Conservation (phyloP, 2,329 filamentous ascomycete species). For the Myotisia sp. region DNA sequence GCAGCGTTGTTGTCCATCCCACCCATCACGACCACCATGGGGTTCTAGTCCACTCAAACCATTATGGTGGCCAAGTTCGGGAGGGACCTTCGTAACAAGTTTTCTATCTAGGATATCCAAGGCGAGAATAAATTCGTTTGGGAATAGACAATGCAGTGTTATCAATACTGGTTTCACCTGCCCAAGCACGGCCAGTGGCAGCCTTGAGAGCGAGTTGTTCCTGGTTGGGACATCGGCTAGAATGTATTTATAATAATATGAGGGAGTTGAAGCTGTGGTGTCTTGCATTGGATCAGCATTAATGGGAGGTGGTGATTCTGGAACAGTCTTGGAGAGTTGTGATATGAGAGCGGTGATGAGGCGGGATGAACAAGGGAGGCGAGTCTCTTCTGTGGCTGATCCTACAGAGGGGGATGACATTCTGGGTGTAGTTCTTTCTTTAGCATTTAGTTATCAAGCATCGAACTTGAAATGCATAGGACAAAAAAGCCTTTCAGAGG, state of each 20-base stretch:
- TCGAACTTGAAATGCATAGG: too few relatives aligned
- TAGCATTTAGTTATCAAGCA: too few relatives aligned
- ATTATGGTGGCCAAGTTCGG: slow-evolving; percentile 1
- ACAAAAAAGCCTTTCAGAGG: too few relatives aligned
- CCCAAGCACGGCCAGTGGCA: slow-evolving; percentile 11
- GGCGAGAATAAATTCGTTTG: slow-evolving; percentile 64
- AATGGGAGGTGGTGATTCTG: too few relatives aligned
- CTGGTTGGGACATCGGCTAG: not conserved
- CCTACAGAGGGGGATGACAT: not conserved
- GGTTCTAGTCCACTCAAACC: not conserved
- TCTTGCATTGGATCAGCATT: too few relatives aligned
- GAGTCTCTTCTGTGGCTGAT: not conserved
- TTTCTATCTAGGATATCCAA: slow-evolving; percentile 73
- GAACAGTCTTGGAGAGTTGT: slow-evolving; percentile 2
- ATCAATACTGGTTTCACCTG: slow-evolving; percentile 46
- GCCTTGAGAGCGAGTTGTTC: slow-evolving; percentile 8
- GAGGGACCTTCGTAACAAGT: slow-evolving; percentile 40
- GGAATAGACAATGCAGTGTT: slow-evolving; percentile 74
- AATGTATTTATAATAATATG: too few relatives aligned
- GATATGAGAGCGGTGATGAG: slow-evolving; percentile 2
- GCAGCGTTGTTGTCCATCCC: not conserved
- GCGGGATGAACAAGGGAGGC: slow-evolving; percentile 2
- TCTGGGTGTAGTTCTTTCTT: not conserved
- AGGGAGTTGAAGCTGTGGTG: too few relatives aligned
- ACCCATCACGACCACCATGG: not conserved